These are phyloP conservation scores for Marsdenia floribunda DNA, from an alignment of 257 asterid species.

Conservation along the genomic window DNA sequence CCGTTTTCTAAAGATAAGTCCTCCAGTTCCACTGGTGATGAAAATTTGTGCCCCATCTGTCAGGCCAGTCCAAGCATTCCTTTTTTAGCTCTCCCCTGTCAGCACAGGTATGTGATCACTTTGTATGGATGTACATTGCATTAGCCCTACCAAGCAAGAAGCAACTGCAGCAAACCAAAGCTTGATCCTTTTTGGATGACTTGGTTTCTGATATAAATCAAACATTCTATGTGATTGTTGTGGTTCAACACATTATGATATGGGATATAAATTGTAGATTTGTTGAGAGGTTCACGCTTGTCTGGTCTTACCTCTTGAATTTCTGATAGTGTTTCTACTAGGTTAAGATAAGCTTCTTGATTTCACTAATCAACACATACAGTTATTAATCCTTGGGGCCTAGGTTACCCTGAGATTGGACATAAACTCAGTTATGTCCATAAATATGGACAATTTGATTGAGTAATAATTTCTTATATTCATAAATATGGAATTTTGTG, in stretches of 20 bases:
- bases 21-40: conserved; percentile 54
- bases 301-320: background rate
- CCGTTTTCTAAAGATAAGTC: conserved; percentile 88
- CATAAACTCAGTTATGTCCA: too few species aligned
- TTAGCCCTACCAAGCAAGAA: background rate
- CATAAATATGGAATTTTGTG: background rate
- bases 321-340: background rate
- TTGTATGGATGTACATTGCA: background rate
- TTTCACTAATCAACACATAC: background rate
- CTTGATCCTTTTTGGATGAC: background rate
- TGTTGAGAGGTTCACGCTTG: background rate
- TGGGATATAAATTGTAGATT: background rate
- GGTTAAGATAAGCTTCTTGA: background rate
- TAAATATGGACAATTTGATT: background rate
- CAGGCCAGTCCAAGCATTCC: conserved; percentile 80
- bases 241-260: background rate
- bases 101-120: conserved; percentile 56
- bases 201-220: background rate
- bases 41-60: conserved; percentile 79
- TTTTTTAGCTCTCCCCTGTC: conserved; percentile 86
- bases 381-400: background rate
- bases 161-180: background rate
- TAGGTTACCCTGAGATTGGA: background rate
- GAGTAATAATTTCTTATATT: background rate
- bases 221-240: background rate